Base-by-base conservation (phyloP, 1,284 basidiomycete genomes). In the Peniophora sp. region DNA sequence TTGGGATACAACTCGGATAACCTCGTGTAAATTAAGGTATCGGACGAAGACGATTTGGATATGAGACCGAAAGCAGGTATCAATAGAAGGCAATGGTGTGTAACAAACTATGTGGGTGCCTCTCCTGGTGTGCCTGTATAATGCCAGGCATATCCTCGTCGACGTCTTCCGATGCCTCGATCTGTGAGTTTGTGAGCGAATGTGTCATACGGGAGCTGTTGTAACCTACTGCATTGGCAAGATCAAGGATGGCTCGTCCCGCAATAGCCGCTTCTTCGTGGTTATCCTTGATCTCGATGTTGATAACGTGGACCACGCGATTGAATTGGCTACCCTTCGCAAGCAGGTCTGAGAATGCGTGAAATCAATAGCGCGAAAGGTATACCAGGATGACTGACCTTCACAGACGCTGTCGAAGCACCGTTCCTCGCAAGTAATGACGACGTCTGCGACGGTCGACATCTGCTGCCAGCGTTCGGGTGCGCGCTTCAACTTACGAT, bases 381-480 rank as follows among this genome's bases (percentile, higher is more conserved):
- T 8, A 41, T 5, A n/a, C 15, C 8, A n/a, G 18, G 14, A 15
- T 10, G n/a, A 63, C 83, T 62, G 60, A 95, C 95, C 95, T 67
- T 99, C 97, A 63, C 96, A 98, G 17, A 99, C 97, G 2, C 93
- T 88, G 64, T 99, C 97, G 67, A 94, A 99, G 68, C 97, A 99
- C 52, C 96, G 80, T 68, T 99, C 97, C 70, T 99, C 97, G 68
- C 97, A 99, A 2, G 97, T 99, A 59, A 99, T 97, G 14, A 99
- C 96, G 14, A 99, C 79, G 64, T 99, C 97, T 5, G 92, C 92
- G 11, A 92, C 75, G 1, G 85, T 83, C 61, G 75, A 87, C 51
- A 80, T 87, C 50, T 98, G 95, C 61, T 99, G 96, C 94, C 95
- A 99, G 57, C 94, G 80, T 65, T 99, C 94, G 34, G 97, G 97